These are phyloP conservation scores for Fusarium humuli DNA, from an alignment of 2,329 filamentous ascomycete genomes.

Conservation along the genomic window DNA sequence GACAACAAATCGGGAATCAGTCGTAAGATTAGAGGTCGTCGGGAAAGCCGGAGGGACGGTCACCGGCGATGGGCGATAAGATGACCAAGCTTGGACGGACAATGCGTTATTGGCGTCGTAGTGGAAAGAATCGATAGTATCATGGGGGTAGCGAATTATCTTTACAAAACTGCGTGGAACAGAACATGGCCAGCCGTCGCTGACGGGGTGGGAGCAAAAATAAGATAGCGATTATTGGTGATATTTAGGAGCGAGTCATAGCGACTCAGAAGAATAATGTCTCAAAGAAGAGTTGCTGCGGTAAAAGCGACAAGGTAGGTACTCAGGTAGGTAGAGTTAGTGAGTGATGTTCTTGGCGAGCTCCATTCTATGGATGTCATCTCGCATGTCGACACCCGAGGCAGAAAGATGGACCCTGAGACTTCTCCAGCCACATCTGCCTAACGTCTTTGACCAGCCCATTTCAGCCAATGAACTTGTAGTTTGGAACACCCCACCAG, in stretches of 20 bases:
- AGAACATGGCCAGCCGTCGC: slow-evolving; percentile 44
- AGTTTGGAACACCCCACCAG: neutral
- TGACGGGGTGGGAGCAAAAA: slow-evolving; percentile 11
- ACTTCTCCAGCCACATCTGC: neutral
- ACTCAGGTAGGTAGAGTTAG: neutral
- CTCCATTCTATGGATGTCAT: slow-evolving; percentile 41
- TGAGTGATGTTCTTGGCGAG: slow-evolving; percentile 39
- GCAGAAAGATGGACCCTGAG: slow-evolving; percentile 14
- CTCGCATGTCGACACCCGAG: slow-evolving; percentile 37
- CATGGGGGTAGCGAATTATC: slow-evolving; percentile 43
- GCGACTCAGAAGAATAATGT: slow-evolving; percentile 18
- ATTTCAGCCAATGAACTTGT: neutral
- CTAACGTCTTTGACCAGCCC: neutral
- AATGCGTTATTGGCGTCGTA: slow-evolving; percentile 27
- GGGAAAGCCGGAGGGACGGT: slow-evolving; percentile 18
- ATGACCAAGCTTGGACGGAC: slow-evolving; percentile 30
- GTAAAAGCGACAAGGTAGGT: slow-evolving; percentile 1
- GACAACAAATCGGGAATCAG: slow-evolving; percentile 4
- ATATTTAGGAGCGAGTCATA: neutral
- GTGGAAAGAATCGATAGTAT: slow-evolving; percentile 31
- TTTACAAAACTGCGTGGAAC: slow-evolving; percentile 31
- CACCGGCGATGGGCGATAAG: slow-evolving; percentile 18
- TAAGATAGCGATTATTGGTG: neutral
- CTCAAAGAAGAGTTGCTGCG: slow-evolving; percentile 23
- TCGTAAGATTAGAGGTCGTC: slow-evolving; percentile 10